Base-by-base conservation (phyloP, 2,329 filamentous ascomycete species). In the Ophiocordyceps polyrhachis-furcata region DNA sequence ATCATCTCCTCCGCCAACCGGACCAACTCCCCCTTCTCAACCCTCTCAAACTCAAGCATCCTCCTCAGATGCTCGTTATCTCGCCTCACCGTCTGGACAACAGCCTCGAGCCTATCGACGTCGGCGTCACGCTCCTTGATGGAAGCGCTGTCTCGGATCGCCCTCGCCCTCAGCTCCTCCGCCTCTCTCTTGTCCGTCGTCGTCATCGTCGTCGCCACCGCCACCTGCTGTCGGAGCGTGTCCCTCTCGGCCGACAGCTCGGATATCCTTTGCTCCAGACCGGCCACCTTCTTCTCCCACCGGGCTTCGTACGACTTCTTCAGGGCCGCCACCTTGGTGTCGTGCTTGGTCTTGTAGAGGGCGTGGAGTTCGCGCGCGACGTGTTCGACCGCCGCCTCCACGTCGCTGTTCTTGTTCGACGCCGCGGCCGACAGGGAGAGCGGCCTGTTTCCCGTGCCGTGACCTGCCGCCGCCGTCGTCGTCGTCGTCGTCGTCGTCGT, bases 301-400 rank as follows among this genome's bases (percentile, higher is more conserved):
- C 89, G 79, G 42, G 75, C 74, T 60, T 95, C 86, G 64, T 96
- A 82, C 49, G 74, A 80, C 63, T 81, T 80, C 65, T 81, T 96
- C 51, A 98, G 70, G 4, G 88, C 89, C 1, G 84, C 76, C 41
- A 96, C 89, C 67, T 98, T 98, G 49, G 81, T 85, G 66, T 96
- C 89, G 60, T 98, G 91, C 66, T 98, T 98, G 58, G 82, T 79
- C 67, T 95, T 96, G 73, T 98, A 98, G 12, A 94, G 72, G 0
- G 81, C 73, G 59, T 98, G 91, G 38, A 98, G 72, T 58, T 98
- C 91, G 28, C 86, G 76, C n/a, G 89, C 88, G 38, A 96, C 87
- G 51, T 88, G 86, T 62, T 94, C 86, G 20, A 89, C 82, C 2
- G 83, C 82, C 41, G 83, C 71, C 56, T 95, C 88, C 43, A 94